These are phyloP conservation scores for Trametes polyzona DNA, from an alignment of 1,284 basidiomycete genomes.

Conservation along the genomic window DNA sequence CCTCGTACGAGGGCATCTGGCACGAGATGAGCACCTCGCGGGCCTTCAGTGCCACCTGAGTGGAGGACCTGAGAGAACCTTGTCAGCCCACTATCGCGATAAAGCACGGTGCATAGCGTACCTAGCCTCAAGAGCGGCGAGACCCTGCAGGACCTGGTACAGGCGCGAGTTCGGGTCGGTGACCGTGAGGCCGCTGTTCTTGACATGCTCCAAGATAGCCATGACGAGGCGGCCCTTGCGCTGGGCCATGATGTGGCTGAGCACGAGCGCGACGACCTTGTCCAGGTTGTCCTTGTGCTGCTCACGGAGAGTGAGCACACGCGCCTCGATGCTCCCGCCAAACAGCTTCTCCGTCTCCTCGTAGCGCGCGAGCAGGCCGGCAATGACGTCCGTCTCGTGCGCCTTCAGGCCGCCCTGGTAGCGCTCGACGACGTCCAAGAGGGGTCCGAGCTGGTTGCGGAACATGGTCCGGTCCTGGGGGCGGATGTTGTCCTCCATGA, in stretches of 20 bases:
- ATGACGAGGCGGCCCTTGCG: slow-evolving; percentile 92
- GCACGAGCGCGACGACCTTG: slow-evolving; percentile 84
- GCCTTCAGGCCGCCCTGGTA: slow-evolving; percentile 86
- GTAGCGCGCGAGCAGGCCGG: slow-evolving; percentile 76
- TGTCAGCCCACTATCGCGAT: slow-evolving; percentile 11
- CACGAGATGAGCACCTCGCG: slow-evolving; percentile 96
- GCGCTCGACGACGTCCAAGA: slow-evolving; percentile 82
- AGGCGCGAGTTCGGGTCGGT: slow-evolving; percentile 73
- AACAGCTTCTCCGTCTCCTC: slow-evolving; percentile 91
- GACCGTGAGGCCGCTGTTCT: slow-evolving; percentile 73
- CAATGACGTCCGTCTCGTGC: slow-evolving; percentile 82
- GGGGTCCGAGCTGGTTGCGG: slow-evolving; percentile 69
- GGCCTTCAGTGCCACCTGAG: slow-evolving; percentile 91
- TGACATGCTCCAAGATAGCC: slow-evolving; percentile 87
- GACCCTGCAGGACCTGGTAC: slow-evolving; percentile 74
- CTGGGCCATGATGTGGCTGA: slow-evolving; percentile 95
- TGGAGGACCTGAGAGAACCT: slow-evolving; percentile 67
- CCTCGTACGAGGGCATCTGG: slow-evolving; percentile 96
- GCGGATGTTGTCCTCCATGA: slow-evolving; percentile 81
- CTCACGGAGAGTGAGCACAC: slow-evolving; percentile 89
- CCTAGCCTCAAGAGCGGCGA: slow-evolving; percentile 89
- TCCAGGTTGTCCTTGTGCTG: slow-evolving; percentile 93
- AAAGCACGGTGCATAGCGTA: slow-evolving; percentile 36
- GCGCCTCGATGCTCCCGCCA: slow-evolving; percentile 90
- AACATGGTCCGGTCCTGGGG: slow-evolving; percentile 82